Evolutionary conservation across 305 asterid species (phyloP), one percentile per base, ranked within the genome.

Genomic region (Fraxinus sp.): DNA sequence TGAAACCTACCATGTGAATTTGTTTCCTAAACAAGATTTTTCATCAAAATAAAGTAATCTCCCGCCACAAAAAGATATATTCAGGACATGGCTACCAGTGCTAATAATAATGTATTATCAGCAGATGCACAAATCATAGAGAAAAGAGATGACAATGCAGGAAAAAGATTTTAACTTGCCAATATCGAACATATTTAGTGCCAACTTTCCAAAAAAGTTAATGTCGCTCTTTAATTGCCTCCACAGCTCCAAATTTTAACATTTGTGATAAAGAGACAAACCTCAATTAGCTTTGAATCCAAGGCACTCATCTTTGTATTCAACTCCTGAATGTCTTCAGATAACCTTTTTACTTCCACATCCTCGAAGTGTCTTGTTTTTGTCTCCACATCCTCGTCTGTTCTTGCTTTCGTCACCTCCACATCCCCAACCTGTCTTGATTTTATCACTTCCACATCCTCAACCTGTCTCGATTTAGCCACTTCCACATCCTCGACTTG

Each of bases 221-320:
- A 37, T 10, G 22, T 20, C 7, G 39, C 39, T 13, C 39, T 28
- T 70, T 70, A 30, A 70, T 14, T 13, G 76, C 75, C 22, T 28
- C 75, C 75, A 74, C 82, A 22, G 81, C 77, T 57, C 71, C 76
- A 57, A 84, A 57, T 75, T 70, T 64, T 37, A 73, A 36, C 44
- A 76, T 39, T 72, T 7, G 55, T 46, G 68, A 86, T 44, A 44
- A 81, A 57, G 76, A 80, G 80, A 85, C 92, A 83, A 78, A 95
- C 98, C 98, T 92, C 89, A 78, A 84, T 85, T 79, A 95, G 90
- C 91, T 92, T 88, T 82, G 87, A 81, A 83, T 91, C 92, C 92
- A 95, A 68, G 81, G 84, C 26, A 9, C 86, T 87, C 68, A 91
- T 84, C 88, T 86, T 90, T 76, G 90, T 88, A 68, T 88, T 89